phyloP scores from a whole-genome alignment of 306 rosid species.

The Prunus armeniaca region DNA sequence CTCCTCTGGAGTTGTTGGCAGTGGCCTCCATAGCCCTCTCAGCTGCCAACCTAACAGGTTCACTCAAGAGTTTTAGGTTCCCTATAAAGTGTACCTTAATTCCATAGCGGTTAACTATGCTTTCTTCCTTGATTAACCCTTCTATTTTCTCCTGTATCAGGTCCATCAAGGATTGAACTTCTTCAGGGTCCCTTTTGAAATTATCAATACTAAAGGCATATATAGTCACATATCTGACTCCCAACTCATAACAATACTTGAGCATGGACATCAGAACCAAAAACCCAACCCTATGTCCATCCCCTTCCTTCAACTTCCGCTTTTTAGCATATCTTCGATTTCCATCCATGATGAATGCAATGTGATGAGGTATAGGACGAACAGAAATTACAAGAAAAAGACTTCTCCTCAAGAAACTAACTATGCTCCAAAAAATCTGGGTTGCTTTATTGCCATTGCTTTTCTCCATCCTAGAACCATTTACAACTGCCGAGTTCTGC shows the following conservation, averaged over 20 bases:
- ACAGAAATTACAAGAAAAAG: slow-evolving; percentile 22
- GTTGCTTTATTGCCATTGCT: slow-evolving; percentile 1
- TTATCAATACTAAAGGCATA: slow-evolving; percentile 44
- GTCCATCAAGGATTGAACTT: slow-evolving; percentile 41
- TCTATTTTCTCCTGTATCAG: slow-evolving; percentile 42
- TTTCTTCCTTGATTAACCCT: slow-evolving; percentile 29
- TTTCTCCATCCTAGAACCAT: slow-evolving; percentile 5
- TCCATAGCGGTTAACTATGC: slow-evolving; percentile 30
- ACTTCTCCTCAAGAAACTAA: slow-evolving; percentile 27
- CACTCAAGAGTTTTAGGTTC: slow-evolving; percentile 33
- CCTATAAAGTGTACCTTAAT: slow-evolving; percentile 36
- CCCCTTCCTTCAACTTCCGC: slow-evolving; percentile 22
- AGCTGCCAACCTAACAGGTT: slow-evolving; percentile 35
- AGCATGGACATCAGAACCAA: slow-evolving; percentile 32
- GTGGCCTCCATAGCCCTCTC: slow-evolving; percentile 42
- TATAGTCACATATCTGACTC: slow-evolving; percentile 36
- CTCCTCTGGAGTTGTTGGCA: slow-evolving; percentile 27
- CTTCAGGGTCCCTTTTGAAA: slow-evolving; percentile 33
- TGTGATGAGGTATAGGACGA: slow-evolving; percentile 32
- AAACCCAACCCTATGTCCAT: slow-evolving; percentile 33
- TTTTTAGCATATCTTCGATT: slow-evolving; percentile 33
- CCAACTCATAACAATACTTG: slow-evolving; percentile 34
- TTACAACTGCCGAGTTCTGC: background rate
- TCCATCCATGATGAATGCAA: slow-evolving; percentile 49
- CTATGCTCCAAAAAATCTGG: slow-evolving; percentile 17